A percentile compares a stretch with the other conserved stretches of the same genome.
Conservation (phyloP, 179 eudicot species). For the Silene coronaria region DNA sequence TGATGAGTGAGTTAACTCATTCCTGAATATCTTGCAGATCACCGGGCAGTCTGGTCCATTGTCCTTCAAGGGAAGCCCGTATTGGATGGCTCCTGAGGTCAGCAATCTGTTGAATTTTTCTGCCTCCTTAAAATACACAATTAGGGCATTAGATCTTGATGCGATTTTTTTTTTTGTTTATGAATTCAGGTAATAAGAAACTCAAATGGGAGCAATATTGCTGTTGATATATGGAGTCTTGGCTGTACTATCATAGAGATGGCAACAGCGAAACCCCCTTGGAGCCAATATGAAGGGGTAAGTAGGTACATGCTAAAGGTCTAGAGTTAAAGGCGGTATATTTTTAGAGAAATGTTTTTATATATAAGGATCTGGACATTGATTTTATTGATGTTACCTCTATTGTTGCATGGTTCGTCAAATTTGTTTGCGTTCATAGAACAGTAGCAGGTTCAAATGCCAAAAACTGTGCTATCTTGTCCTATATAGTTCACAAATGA, state of each 20-base stretch:
- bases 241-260: conserved; percentile 94
- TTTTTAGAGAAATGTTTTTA: not conserved
- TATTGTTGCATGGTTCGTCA: too few relatives aligned
- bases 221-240: conserved; percentile 96
- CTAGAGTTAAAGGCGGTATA: not conserved
- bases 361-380: too few relatives aligned
- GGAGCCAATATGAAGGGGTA: conserved; percentile 98
- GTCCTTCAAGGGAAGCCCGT: conserved; percentile 94
- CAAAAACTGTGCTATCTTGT: too few relatives aligned
- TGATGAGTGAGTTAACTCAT: not conserved
- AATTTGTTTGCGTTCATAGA: too few relatives aligned
- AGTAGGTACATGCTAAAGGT: conserved; percentile 24
- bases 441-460: too few relatives aligned
- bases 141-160: not conserved
- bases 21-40: conserved; percentile 42
- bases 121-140: not conserved
- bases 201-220: conserved; percentile 66
- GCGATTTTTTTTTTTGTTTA: conserved; percentile 4
- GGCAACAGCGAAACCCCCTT: conserved; percentile 91
- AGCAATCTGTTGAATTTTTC: conserved; percentile 19
- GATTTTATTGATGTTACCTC: too few relatives aligned
- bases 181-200: conserved; percentile 64
- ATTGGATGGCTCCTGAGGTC: conserved; percentile 99
- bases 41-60: conserved; percentile 79
- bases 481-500: too few relatives aligned